Base-by-base conservation (phyloP, 352 stramenopile species). In the Phytopythium delawarense region DNA sequence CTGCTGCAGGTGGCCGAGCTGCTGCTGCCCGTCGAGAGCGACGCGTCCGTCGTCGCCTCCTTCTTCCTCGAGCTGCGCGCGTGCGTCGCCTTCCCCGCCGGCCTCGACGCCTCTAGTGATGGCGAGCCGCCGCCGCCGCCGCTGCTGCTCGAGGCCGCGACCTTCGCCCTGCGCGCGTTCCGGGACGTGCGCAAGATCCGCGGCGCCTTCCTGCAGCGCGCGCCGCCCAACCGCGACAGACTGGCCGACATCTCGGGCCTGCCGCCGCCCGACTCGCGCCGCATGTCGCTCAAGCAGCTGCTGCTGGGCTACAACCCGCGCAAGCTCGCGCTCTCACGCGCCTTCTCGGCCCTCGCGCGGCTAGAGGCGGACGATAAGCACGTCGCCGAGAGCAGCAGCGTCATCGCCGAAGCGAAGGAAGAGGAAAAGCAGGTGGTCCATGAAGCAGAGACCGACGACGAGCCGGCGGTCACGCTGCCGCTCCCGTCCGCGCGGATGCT, bases 201-300 rank as follows among this genome's bases (percentile, higher is more conserved):
- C 8, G 71, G 73, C 11, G 65, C 68, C 16, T 89, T 89, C 34
- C 54, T 88, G 30, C 80, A 92, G 61, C 76, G 81, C 23, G 69
- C 78, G 49, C 67, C 80, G 4, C 82, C 76, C 6, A 72, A 66
- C 25, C 70, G 59, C 25, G 82, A 89, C 23, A 66, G 79, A 20
- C 63, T 89, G 30, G 69, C 71, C 44, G 64, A 60, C 45, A 77
- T 92, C 23, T 67, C 69, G 15, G 78, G 75, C 8, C 65, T 90
- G 5, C 55, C 67, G 52, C 69, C 70, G 35, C 80, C 80, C 5
- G 68, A 92, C 49, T 69, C 73, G 23, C 72, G 76, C 37, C 61
- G 48, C 16, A 87, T 90, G 82, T 92, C 82, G 35, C 78, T 92
- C 59, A 92, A 90, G 57, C 78, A 92, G 65, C 66, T 92, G 13